Base-by-base conservation (phyloP, 2,329 filamentous ascomycete genomes). In the Tolypocladium paradoxum region DNA sequence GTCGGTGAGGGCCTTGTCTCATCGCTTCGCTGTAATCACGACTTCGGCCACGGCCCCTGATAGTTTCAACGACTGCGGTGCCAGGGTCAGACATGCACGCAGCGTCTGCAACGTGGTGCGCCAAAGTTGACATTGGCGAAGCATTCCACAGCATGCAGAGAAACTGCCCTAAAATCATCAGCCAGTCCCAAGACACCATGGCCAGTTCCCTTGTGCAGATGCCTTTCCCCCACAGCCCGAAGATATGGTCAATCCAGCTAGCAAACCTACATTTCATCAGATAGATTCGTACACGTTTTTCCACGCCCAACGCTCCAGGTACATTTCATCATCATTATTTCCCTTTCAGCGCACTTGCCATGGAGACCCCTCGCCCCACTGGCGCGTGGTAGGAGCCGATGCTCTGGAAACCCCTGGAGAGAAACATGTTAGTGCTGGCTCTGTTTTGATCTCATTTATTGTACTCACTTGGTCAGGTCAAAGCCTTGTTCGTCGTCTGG, bases 361-460 rank as follows among this genome's bases (percentile, higher is more conserved):
- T 70, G 33, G 74, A 65, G 40, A 75, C 64, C 4, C 75, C 75
- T 45, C 71, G 68, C n/a, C 73, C 69, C 11, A 77, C 73, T 1
- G 76, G 76, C 38, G 80, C 78, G 58, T 85, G 82, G 56, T 81
- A 85, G 1, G 80, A 76, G 33, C 80, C 78, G 50, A 85, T 85
- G 57, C 78, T 84, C 64, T 84, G 82, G 59, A 85, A 85, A 0
- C 82, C 82, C 69, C 79, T 82, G 53, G 53, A 27, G 14, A 45
- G 48, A 37, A 22, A 38, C 29, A n/a, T 46, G 61, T 73, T 63
- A 56, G 48, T n/a, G 33, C n/a, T 48, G 8, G 16, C 6, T 37
- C 12, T 34, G 4, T 36, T 22, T 18, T 51, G 4, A 12, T 16
- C 20, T 37, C 6, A 3, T 22, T 29, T 9, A 22, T 5, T 6